These are phyloP conservation scores for Podospora sp. DNA, from an alignment of 495 filamentous ascomycete species.

Conservation along the genomic window DNA sequence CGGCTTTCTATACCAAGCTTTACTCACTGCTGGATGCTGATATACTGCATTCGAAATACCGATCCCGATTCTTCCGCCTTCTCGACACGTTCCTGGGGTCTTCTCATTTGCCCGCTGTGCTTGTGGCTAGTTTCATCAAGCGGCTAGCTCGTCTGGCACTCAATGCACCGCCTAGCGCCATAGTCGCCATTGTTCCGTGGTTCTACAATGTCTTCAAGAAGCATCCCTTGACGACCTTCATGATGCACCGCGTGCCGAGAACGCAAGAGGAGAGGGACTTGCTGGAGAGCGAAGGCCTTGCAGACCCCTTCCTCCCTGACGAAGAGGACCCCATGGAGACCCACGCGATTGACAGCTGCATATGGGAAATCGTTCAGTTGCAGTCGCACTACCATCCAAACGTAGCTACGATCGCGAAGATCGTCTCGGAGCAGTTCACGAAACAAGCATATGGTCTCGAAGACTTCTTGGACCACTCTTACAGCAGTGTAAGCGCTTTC, in stretches of 20 bases:
- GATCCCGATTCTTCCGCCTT: constrained; percentile 89
- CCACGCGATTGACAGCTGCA: constrained; percentile 81
- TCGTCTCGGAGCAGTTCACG: constrained; percentile 96
- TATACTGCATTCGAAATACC: constrained; percentile 89
- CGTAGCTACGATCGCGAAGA: constrained; percentile 89
- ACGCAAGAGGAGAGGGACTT: constrained; percentile 57
- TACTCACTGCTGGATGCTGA: constrained; percentile 87
- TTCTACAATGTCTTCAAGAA: constrained; percentile 92
- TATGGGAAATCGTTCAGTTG: constrained; percentile 92
- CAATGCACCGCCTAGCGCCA: constrained; percentile 80
- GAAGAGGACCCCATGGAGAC: constrained; percentile 86
- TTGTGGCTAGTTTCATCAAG: constrained; percentile 97
- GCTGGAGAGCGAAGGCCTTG: constrained; percentile 67
- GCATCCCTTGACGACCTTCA: constrained; percentile 89
- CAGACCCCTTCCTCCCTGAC: constrained; percentile 74
- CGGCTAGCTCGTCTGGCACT: constrained; percentile 79
- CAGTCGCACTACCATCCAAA: constrained; percentile 97
- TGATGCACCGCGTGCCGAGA: constrained; percentile 80
- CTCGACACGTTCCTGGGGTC: constrained; percentile 91
- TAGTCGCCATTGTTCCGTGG: constrained; percentile 87
- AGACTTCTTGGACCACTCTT: constrained; percentile 95
- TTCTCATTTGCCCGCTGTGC: constrained; percentile 83
- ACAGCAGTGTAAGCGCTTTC: constrained; percentile 68
- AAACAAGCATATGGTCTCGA: constrained; percentile 91
- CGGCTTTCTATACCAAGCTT: constrained; percentile 88